Base-by-base conservation (phyloP, 768 basidiomycete genomes). In the Paxillus involutus region DNA sequence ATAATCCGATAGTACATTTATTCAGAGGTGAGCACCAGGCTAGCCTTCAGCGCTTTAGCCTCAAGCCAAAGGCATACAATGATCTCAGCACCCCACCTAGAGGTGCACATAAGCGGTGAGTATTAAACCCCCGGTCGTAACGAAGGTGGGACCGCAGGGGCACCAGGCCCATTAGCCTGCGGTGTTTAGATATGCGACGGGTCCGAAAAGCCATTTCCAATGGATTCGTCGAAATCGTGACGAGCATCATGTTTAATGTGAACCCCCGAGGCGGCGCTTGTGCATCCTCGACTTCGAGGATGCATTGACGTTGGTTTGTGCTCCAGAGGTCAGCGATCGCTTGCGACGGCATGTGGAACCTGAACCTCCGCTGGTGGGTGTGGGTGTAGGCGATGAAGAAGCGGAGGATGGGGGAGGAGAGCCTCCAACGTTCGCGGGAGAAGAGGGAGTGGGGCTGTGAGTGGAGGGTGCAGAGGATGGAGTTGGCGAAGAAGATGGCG, bases 211-310 rank as follows among this genome's bases (percentile, higher is more conserved):
- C 32, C 14, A 45, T 45, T 24, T 29, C 24, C 24, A 45, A 26
- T 3, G 26, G n/a, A 8, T 13, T 29, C 26, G 44, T n/a, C 9
- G 8, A 45, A 8, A n/a, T 45, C 44, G 16, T 45, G 44, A 26
- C 6, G n/a, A 3, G 19, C n/a, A 43, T 21, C 21, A 39, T 30
- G 13, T 19, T 58, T 14, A 65, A 44, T 65, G 60, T 3, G 52
- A 41, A 8, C 37, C 17, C 17, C 55, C 53, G 30, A 35, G 12
- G 16, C 58, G 63, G 12, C 63, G 54, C 33, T 44, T 55, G 46
- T 65, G 58, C 52, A 60, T 63, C 33, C 63, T 53, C 49, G 51
- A 55, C n/a, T 49, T 49, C 21, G 47, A 49, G 43, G 19, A 11
- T 11, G 16, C n/a, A 7, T 49, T 21, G 30, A 40, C 51, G 35